Conservation (phyloP, 2,329 filamentous ascomycete genomes). For the Fusarium lyarnte region DNA sequence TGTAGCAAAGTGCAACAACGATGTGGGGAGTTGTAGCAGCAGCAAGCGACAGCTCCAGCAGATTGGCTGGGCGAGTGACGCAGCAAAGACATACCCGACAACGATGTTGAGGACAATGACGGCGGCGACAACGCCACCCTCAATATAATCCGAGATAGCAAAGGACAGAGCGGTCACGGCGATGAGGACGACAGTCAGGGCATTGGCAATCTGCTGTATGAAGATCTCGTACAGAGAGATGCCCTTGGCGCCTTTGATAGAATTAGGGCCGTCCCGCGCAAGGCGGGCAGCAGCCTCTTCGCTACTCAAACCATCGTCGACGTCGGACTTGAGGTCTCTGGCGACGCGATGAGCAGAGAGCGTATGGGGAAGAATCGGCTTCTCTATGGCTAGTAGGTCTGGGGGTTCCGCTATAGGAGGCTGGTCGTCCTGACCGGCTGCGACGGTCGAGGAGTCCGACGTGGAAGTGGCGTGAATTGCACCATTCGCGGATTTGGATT, state of each 20-base stretch:
- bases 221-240: slow-evolving; percentile 79
- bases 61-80: slow-evolving; percentile 32
- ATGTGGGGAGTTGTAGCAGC: slow-evolving; percentile 22
- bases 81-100: slow-evolving; percentile 63
- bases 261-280: slow-evolving; percentile 73
- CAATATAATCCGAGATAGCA: slow-evolving; percentile 71
- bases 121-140: slow-evolving; percentile 70
- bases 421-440: slow-evolving; percentile 50
- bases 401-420: slow-evolving; percentile 53
- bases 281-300: slow-evolving; percentile 73
- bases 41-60: slow-evolving; percentile 33
- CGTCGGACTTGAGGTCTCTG: slow-evolving; percentile 53
- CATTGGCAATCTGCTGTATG: slow-evolving; percentile 80
- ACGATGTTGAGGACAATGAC: slow-evolving; percentile 75
- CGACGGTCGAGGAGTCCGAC: slow-evolving; percentile 50
- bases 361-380: slow-evolving; percentile 49
- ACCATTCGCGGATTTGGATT: slow-evolving; percentile 52
- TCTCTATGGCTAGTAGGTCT: slow-evolving; percentile 50
- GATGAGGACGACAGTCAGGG: slow-evolving; percentile 77
- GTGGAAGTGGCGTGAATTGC: slow-evolving; percentile 52
- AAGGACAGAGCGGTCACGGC: slow-evolving; percentile 78
- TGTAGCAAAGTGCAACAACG: slow-evolving; percentile 36
- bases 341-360: slow-evolving; percentile 50
- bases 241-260: slow-evolving; percentile 75
- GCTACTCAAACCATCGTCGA: slow-evolving; percentile 68